Evolutionary conservation across 495 filamentous ascomycete genomes (phyloP).

Genomic region (Apiosordaria backusii): DNA sequence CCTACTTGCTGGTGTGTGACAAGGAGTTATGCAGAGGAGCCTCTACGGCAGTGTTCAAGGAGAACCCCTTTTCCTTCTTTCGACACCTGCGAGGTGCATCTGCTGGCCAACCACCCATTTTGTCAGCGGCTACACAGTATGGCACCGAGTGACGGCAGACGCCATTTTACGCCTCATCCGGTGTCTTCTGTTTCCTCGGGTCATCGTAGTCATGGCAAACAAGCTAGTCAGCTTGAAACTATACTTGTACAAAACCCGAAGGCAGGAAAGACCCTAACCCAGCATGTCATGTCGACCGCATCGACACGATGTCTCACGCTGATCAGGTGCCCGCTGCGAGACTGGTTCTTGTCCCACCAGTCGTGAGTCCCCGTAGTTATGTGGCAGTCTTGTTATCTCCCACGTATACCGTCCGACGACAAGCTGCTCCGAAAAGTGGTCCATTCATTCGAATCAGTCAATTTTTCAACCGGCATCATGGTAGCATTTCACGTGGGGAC

Average conservation of each 20-base stretch:
- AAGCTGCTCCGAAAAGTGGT: not conserved
- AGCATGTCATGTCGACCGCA: not conserved
- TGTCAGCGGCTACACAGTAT: not conserved
- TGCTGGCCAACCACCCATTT: not conserved
- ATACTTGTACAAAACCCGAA: too few relatives aligned
- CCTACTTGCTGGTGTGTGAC: constrained; percentile 3
- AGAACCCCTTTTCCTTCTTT: not conserved
- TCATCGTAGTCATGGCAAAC: not conserved
- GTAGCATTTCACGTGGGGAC: constrained; percentile 4
- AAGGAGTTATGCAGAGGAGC: not conserved
- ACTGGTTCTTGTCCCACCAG: not conserved
- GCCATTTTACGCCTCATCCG: not conserved
- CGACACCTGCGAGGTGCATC: not conserved
- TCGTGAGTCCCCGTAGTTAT: constrained; percentile 8
- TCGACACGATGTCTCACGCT: not conserved
- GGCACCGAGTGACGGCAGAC: not conserved
- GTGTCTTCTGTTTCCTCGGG: not conserved
- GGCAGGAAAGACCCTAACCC: not conserved
- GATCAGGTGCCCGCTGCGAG: constrained; percentile 12
- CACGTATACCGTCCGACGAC: constrained; percentile 19
- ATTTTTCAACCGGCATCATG: not conserved
- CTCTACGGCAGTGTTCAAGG: not conserved
- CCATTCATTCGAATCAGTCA: constrained; percentile 1
- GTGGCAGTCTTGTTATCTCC: constrained; percentile 18
- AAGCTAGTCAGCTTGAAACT: not conserved